phyloP scores from a whole-genome alignment of 2,329 filamentous ascomycete species.

The Pezizomycotina sp. region DNA sequence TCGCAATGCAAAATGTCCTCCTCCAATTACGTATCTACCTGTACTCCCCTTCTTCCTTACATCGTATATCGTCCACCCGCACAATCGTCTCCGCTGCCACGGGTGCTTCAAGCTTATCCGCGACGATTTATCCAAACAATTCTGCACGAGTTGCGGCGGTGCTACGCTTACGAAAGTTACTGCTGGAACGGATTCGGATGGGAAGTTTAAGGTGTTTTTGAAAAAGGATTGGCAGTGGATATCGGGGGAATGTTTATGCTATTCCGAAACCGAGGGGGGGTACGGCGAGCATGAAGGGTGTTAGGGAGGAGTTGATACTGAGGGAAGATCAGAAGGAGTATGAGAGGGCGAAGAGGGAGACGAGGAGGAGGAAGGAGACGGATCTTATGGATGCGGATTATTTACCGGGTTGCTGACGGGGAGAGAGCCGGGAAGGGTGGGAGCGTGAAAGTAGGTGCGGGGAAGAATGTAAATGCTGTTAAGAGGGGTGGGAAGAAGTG shows the following conservation, averaged over 20 bases:
- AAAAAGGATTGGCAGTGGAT: constrained; percentile 96
- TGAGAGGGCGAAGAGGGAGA: constrained; percentile 45
- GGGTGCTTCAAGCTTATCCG: constrained; percentile 75
- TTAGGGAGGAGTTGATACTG: constrained; percentile 69
- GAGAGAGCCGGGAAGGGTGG: constrained; percentile 45
- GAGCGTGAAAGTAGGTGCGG: constrained; percentile 62
- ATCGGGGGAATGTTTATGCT: constrained; percentile 76
- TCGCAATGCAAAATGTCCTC: constrained; percentile 93
- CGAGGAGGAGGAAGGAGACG: constrained; percentile 46
- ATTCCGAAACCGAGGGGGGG: constrained; percentile 81
- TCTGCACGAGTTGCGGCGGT: constrained; percentile 82
- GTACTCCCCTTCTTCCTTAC: constrained; percentile 52
- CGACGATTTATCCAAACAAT: constrained; percentile 67
- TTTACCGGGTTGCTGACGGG: constrained; percentile 73
- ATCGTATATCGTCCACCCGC: constrained; percentile 64
- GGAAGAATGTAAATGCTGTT: constrained; percentile 62
- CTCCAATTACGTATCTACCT: constrained; percentile 89
- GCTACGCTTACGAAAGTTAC: constrained; percentile 68
- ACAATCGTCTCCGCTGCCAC: constrained; percentile 83
- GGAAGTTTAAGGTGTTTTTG: constrained; percentile 69
- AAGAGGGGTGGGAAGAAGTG: constrained; percentile 39
- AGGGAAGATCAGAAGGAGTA: constrained; percentile 97
- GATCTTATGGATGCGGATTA: constrained; percentile 95
- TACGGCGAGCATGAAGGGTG: constrained; percentile 67
- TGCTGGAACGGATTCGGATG: constrained; percentile 66